These are phyloP conservation scores for Colletotrichum truncatum DNA, from an alignment of 2,329 filamentous ascomycete genomes.

Conservation along the genomic window DNA sequence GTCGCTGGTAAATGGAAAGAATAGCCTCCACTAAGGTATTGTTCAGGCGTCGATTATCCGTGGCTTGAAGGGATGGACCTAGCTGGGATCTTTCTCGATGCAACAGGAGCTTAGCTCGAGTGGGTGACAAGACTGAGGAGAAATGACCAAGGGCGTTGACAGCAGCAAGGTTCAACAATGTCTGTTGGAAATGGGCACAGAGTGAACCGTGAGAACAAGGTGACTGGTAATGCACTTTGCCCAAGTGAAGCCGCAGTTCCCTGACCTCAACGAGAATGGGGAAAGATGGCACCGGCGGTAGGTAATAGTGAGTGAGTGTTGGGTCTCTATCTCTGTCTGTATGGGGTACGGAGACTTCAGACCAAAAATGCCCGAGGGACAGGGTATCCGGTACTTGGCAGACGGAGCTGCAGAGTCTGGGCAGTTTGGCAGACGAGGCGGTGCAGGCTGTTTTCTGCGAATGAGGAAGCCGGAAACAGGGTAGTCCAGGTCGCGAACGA, in stretches of 20 bases:
- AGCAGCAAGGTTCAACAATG: slow-evolving; percentile 1
- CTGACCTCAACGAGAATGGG: not conserved
- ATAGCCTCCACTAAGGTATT: not conserved
- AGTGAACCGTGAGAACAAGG: slow-evolving; percentile 1
- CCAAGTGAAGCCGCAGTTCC: slow-evolving; percentile 13
- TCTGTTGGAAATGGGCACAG: not conserved
- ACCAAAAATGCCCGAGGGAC: not conserved
- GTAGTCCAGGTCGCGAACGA: slow-evolving; percentile 4
- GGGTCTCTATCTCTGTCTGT: no score
- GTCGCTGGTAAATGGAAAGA: slow-evolving; percentile 5
- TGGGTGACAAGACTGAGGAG: not conserved
- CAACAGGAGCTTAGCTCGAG: not conserved
- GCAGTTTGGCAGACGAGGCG: slow-evolving; percentile 24
- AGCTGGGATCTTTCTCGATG: slow-evolving; percentile 7
- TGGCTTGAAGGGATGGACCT: slow-evolving; percentile 4
- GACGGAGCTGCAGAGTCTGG: not conserved
- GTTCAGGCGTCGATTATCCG: not conserved
- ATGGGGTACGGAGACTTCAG: slow-evolving; percentile 12
- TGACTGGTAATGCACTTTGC: slow-evolving; percentile 24
- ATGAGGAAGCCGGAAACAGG: slow-evolving; percentile 29
- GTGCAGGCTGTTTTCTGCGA: slow-evolving; percentile 26
- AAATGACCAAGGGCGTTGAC: slow-evolving; percentile 9
- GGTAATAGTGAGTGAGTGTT: not conserved
- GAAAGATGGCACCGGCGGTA: not conserved
- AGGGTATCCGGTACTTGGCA: slow-evolving; percentile 13